phyloP scores from a whole-genome alignment of 306 rosid genomes.

The Alnus glutinosa region DNA sequence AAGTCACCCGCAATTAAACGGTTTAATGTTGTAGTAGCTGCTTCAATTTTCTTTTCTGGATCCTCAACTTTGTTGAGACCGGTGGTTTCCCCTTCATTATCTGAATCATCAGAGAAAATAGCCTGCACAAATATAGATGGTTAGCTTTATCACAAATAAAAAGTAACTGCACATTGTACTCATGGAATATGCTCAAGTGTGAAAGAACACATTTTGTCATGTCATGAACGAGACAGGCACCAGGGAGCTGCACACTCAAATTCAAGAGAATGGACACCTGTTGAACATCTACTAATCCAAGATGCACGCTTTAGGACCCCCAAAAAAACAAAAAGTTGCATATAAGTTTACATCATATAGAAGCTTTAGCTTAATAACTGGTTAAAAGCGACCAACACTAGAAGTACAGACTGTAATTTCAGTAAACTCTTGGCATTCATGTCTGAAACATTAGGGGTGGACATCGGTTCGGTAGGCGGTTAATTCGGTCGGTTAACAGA shows the following conservation, averaged over 20 bases:
- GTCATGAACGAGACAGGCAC: conserved; percentile 7
- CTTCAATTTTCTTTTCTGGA: conserved; percentile 84
- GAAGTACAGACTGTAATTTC: neutral
- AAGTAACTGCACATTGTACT: conserved; percentile 9
- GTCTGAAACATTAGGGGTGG: neutral
- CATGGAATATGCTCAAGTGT: neutral
- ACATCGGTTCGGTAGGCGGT: no score
- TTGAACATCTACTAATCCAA: neutral
- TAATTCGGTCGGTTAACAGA: no score
- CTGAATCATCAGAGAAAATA: conserved; percentile 94
- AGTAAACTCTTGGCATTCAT: neutral
- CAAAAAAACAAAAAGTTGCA: no score
- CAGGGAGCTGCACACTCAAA: neutral
- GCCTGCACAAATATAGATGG: conserved; percentile 53
- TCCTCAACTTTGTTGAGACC: conserved; percentile 48
- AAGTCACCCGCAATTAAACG: conserved; percentile 95
- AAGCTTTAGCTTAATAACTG: neutral
- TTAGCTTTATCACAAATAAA: conserved; percentile 18
- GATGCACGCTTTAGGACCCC: no score
- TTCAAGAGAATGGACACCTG: neutral
- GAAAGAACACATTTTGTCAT: conserved; percentile 20
- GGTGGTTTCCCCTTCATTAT: conserved; percentile 63
- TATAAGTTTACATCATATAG: neutral
- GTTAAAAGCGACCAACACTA: neutral
- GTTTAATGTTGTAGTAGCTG: conserved; percentile 76